phyloP scores from a whole-genome alignment of 225 moss, liverwort and hornwort species.

The Straminergon stramineum region DNA sequence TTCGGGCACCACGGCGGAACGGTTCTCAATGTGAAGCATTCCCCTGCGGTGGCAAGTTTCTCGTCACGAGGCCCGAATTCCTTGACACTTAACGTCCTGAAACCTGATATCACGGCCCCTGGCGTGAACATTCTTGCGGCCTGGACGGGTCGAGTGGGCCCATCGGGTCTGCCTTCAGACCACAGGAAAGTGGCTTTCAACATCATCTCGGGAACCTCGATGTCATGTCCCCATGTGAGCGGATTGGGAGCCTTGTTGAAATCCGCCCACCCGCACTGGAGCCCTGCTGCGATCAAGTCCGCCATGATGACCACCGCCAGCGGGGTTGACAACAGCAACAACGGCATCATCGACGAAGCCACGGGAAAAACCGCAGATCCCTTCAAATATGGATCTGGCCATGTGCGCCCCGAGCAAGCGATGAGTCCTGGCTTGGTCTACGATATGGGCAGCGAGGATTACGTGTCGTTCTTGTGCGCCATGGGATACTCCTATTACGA shows the following conservation, averaged over 20 bases:
- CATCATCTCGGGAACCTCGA: conserved; percentile 37
- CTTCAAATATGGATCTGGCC: conserved; percentile 29
- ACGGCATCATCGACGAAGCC: conserved; percentile 1
- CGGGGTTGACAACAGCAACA: background rate
- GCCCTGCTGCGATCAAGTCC: background rate
- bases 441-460: conserved; percentile 19
- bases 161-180: background rate
- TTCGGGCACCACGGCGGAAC: conserved; percentile 18
- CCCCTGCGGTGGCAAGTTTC: conserved; percentile 53
- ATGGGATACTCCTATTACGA: background rate
- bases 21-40: conserved; percentile 32
- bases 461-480: conserved; percentile 27
- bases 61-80: conserved; percentile 50
- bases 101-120: conserved; percentile 53
- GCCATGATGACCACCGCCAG: conserved; percentile 38
- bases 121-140: conserved; percentile 60
- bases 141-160: conserved; percentile 9
- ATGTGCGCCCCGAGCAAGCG: conserved; percentile 26
- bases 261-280: conserved; percentile 14
- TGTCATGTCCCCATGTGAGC: conserved; percentile 39
- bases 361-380: background rate
- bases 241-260: conserved; percentile 25
- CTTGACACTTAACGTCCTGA: background rate
- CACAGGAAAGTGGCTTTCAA: background rate
- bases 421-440: conserved; percentile 44